A percentile compares a stretch with the other conserved stretches of the same genome.
Conservation (phyloP, 495 filamentous ascomycete genomes). For the Xanthoparmelia taractica region DNA sequence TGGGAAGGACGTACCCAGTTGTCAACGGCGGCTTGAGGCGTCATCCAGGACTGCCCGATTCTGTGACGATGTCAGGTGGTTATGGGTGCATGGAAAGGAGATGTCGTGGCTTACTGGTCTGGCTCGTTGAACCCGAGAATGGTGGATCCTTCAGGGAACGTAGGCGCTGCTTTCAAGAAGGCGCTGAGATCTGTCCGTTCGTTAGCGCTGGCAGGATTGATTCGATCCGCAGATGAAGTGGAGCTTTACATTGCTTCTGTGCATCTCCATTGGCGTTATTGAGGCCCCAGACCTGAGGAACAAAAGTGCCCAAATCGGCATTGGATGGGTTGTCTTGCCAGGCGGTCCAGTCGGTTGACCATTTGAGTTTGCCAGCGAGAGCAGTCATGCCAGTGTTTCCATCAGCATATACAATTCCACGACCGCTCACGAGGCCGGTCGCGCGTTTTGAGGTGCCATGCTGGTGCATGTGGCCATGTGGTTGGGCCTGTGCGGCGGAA, state of each 20-base stretch:
- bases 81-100: background rate
- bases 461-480: background rate
- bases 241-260: background rate
- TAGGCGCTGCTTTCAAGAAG: background rate
- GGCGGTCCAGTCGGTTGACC: slow-evolving; percentile 2
- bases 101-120: background rate
- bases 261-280: background rate
- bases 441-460: background rate
- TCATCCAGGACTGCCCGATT: background rate
- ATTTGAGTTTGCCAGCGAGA: background rate
- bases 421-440: background rate
- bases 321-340: background rate
- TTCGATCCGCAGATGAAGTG: background rate
- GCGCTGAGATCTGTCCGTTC: background rate
- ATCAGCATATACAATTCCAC: background rate
- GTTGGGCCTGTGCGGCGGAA: background rate
- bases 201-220: background rate
- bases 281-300: background rate
- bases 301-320: background rate
- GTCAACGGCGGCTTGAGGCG: background rate
- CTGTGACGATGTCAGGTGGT: background rate
- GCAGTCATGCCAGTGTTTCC: background rate
- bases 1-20: background rate
- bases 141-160: background rate
- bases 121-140: slow-evolving; percentile 1